A percentile compares a stretch with the other conserved stretches of the same genome.
Evolutionary conservation across 805 yeast species (phyloP).

Genomic region (Metschnikowia vanudenii): DNA sequence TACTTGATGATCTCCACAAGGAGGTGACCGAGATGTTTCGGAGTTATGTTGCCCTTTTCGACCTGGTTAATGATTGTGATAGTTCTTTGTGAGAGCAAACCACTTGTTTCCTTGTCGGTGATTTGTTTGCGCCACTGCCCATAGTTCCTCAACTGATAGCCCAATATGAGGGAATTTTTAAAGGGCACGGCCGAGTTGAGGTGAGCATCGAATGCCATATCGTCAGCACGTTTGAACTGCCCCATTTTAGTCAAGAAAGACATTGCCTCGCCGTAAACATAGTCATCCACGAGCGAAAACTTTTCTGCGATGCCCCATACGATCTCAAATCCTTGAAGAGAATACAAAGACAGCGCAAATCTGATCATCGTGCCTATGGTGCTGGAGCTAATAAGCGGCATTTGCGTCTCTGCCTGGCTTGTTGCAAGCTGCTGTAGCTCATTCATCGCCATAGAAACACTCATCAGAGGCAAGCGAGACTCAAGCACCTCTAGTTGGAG

Average conservation of each 20-base stretch:
- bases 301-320: slow-evolving; percentile 21
- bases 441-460: slow-evolving; percentile 27
- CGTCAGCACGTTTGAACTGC: slow-evolving; percentile 35
- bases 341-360: slow-evolving; percentile 23
- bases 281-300: slow-evolving; percentile 22
- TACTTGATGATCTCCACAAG: slow-evolving; percentile 29
- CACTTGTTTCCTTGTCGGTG: slow-evolving; percentile 11
- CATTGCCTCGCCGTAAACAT: slow-evolving; percentile 28
- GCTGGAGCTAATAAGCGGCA: slow-evolving; percentile 20
- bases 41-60: slow-evolving; percentile 6
- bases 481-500: slow-evolving; percentile 29
- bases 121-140: slow-evolving; percentile 27
- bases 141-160: slow-evolving; percentile 31
- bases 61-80: slow-evolving; percentile 17
- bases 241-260: slow-evolving; percentile 30
- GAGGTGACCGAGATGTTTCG: slow-evolving; percentile 17
- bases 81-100: slow-evolving; percentile 11
- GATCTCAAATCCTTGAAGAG: slow-evolving; percentile 22
- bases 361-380: slow-evolving; percentile 21
- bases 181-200: slow-evolving; percentile 29
- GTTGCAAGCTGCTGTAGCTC: slow-evolving; percentile 25
- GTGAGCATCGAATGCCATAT: slow-evolving; percentile 32
- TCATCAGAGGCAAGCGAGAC: slow-evolving; percentile 26
- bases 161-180: slow-evolving; percentile 26
- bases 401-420: slow-evolving; percentile 16